Conservation (phyloP, 2,329 filamentous ascomycete genomes). For the Zymoseptoria tritici region DNA sequence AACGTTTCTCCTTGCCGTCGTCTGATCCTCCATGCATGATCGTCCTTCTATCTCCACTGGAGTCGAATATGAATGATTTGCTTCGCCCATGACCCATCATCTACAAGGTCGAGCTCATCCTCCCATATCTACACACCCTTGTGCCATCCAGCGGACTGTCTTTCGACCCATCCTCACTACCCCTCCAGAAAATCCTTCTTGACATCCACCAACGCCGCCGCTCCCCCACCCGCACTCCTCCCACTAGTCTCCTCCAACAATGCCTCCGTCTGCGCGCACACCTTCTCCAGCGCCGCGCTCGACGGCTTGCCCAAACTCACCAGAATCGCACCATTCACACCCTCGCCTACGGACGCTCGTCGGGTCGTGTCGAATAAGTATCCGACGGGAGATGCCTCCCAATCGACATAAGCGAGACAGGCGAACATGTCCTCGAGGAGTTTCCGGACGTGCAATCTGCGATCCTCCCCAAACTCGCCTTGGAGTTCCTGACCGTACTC, state of each 20-base stretch:
- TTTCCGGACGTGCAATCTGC: slow-evolving; percentile 61
- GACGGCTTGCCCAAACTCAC: slow-evolving; percentile 85
- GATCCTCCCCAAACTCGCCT: slow-evolving; percentile 67
- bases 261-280: slow-evolving; percentile 80
- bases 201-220: slow-evolving; percentile 73
- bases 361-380: slow-evolving; percentile 71
- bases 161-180: background rate
- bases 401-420: slow-evolving; percentile 78
- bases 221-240: slow-evolving; percentile 46
- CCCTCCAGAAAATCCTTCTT: slow-evolving; percentile 39
- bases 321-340: slow-evolving; percentile 89
- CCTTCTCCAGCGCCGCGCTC: slow-evolving; percentile 71
- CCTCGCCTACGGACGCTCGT: slow-evolving; percentile 75
- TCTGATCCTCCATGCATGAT: too few species aligned
- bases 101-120: too few species aligned
- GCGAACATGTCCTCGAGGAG: slow-evolving; percentile 80
- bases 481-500: slow-evolving; percentile 72
- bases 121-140: too few species aligned
- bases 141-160: too few species aligned
- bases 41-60: too few species aligned
- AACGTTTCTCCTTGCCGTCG: too few species aligned
- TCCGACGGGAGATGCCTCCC: slow-evolving; percentile 66
- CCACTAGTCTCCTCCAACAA: slow-evolving; percentile 75
- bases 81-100: too few species aligned
- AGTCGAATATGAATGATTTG: too few species aligned